Evolutionary conservation across 108 stramenopile genomes (phyloP), one percentile per base, ranked within the genome.

Genomic region (Nitzschia putrida): DNA sequence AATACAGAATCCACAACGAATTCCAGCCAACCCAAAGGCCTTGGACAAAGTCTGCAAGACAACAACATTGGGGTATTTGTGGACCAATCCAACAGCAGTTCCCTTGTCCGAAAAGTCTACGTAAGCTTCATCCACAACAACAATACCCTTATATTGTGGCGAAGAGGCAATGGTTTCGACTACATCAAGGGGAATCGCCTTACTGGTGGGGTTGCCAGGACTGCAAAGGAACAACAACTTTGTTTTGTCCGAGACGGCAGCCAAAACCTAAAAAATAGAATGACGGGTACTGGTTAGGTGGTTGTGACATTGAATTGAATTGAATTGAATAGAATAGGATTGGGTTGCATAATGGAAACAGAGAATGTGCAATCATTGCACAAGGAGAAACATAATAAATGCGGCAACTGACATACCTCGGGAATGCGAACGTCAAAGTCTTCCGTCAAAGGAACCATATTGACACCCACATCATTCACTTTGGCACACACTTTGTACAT

Each of bases 401-500:
- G n/a, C n/a, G n/a, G n/a, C n/a, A n/a, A 61, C 39, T 38, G 29
- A 74, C 88, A 12, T 79, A 93, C 86, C 73, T 85, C 84, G 7
- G 76, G 79, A 64, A 91, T 63, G 12, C 61, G 60, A 49, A 96
- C 61, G 68, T 91, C 87, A 75, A 94, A 94, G 42, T 85, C 88
- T 10, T 85, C 66, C 47, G 88, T 85, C 77, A 96, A 81, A 18
- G 91, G 93, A 61, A 84, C 91, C 9, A 49, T 55, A 41, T 89
- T 71, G 44, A 97, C 83, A 12, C 41, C 63, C 3, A 97, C 95
- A 77, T 98, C 95, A 72, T 98, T 96, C 47, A 94, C 89, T 66
- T 95, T 94, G 53, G 97, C 96, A 67, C 94, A 97, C 34, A 97
- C 97, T 75, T 92, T 94, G 82, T 98, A 98, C 97, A 98, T 98